Conservation (phyloP, 2,329 filamentous ascomycete genomes). For the Cytospora leucostoma region DNA sequence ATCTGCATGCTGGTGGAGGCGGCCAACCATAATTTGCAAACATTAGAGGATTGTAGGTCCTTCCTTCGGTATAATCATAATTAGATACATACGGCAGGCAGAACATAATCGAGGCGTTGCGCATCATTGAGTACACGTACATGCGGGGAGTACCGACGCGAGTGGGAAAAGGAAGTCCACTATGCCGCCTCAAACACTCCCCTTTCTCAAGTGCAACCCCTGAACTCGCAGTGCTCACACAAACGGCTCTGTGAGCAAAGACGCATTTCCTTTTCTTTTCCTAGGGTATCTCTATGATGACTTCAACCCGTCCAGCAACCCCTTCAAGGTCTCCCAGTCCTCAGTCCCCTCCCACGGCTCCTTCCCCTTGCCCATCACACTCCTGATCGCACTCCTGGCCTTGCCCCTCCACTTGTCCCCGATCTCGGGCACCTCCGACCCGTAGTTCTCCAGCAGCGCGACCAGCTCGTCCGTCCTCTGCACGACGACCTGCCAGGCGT, state of each 20-base stretch:
- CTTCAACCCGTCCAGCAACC: constrained; percentile 57
- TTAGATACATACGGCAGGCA: too few species aligned
- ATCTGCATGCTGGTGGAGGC: too few species aligned
- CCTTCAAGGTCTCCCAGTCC: constrained; percentile 65
- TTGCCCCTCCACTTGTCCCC: constrained; percentile 86
- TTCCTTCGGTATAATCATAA: too few species aligned
- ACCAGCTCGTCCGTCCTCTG: constrained; percentile 79
- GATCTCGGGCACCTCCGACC: constrained; percentile 64
- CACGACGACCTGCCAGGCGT: constrained; percentile 72
- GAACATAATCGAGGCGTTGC: too few species aligned
- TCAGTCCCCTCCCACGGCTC: constrained; percentile 78
- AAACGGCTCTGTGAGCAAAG: neutral
- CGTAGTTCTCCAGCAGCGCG: constrained; percentile 79
- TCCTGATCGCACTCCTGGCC: constrained; percentile 79
- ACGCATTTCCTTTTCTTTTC: neutral
- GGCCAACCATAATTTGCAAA: too few species aligned
- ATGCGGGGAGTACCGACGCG: too few species aligned
- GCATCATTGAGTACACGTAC: too few species aligned
- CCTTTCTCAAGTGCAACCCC: too few species aligned
- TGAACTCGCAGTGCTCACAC: too few species aligned
- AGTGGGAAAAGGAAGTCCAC: neutral
- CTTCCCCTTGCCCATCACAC: constrained; percentile 79
- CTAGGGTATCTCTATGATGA: constrained; percentile 19
- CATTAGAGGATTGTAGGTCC: too few species aligned
- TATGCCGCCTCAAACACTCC: neutral